Percentiles rank a stretch among this genome's conserved stretches.
These are phyloP conservation scores for Nissolia schottii DNA, from an alignment of 306 rosid genomes.

Conservation along the genomic window DNA sequence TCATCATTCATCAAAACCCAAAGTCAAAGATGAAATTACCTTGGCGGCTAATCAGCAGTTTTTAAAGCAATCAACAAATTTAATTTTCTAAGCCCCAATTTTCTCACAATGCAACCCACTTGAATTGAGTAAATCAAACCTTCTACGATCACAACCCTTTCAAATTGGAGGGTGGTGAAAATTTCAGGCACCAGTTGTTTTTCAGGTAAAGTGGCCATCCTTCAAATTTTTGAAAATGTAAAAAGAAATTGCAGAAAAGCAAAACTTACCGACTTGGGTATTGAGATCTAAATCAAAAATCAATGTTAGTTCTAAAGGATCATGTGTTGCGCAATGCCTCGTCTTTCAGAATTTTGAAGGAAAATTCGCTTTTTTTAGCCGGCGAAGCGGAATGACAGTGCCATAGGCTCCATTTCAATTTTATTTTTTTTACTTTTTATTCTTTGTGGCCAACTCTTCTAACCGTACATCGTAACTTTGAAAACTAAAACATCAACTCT, in stretches of 20 bases:
- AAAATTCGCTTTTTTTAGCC: not conserved
- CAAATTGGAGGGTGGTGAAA: not conserved
- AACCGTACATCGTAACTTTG: not conserved
- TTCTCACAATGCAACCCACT: not conserved
- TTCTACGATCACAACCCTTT: not conserved
- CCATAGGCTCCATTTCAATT: not conserved
- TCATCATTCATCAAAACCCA: not conserved
- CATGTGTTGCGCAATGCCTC: not conserved
- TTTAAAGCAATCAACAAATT: not conserved
- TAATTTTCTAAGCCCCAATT: not conserved
- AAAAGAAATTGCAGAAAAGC: not conserved
- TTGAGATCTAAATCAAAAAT: not conserved
- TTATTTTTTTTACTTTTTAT: not conserved
- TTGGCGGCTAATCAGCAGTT: not conserved
- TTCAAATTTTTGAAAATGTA: not conserved
- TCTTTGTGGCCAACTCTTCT: not conserved
- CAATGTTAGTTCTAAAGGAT: not conserved
- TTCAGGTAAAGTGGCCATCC: too few species aligned
- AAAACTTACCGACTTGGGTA: not conserved
- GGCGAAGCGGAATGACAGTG: not conserved
- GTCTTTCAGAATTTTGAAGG: not conserved
- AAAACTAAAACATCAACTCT: too few species aligned
- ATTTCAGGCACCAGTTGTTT: not conserved
- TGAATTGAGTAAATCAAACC: not conserved
- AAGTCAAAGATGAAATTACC: not conserved